Percentiles rank a stretch among this genome's conserved stretches.
These are phyloP conservation scores for Penicillium atrosanguineum DNA, from an alignment of 495 filamentous ascomycete species.

Conservation along the genomic window DNA sequence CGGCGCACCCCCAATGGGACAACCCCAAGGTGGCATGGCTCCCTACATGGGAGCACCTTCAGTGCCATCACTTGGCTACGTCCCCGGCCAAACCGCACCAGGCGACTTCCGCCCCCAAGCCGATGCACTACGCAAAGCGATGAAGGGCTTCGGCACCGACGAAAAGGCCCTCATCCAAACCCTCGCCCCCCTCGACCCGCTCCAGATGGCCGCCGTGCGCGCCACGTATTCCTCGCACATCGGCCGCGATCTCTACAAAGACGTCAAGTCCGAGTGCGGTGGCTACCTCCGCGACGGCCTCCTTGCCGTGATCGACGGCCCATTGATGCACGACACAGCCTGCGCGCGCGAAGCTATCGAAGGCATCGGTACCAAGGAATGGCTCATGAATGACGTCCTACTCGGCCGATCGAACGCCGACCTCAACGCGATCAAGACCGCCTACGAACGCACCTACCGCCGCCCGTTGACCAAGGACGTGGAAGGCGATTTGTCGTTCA, in stretches of 20 bases:
- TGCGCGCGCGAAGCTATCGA: constrained; percentile 64
- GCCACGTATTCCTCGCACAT: constrained; percentile 59
- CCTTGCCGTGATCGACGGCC: constrained; percentile 71
- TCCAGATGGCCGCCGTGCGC: constrained; percentile 69
- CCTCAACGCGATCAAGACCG: constrained; percentile 72
- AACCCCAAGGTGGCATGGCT: not conserved
- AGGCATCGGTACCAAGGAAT: constrained; percentile 83
- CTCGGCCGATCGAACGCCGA: constrained; percentile 82
- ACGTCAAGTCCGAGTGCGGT: constrained; percentile 72
- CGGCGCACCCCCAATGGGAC: constrained; percentile 36
- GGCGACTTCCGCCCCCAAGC: constrained; percentile 66
- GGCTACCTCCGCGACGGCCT: constrained; percentile 70
- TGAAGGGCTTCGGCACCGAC: constrained; percentile 91
- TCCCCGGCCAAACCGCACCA: constrained; percentile 56
- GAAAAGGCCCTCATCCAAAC: constrained; percentile 68
- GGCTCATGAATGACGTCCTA: constrained; percentile 79
- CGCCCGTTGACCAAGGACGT: constrained; percentile 65
- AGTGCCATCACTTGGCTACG: constrained; percentile 60
- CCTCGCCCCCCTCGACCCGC: constrained; percentile 65
- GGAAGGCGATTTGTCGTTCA: constrained; percentile 73
- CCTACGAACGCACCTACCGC: constrained; percentile 65
- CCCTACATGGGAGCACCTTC: constrained; percentile 40
- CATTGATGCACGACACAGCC: constrained; percentile 66
- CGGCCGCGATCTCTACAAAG: constrained; percentile 64
- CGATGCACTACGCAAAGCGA: constrained; percentile 68